Evolutionary conservation across 169 alveolate genomes (phyloP).

Genomic region (Cryptosporidium sp.): DNA sequence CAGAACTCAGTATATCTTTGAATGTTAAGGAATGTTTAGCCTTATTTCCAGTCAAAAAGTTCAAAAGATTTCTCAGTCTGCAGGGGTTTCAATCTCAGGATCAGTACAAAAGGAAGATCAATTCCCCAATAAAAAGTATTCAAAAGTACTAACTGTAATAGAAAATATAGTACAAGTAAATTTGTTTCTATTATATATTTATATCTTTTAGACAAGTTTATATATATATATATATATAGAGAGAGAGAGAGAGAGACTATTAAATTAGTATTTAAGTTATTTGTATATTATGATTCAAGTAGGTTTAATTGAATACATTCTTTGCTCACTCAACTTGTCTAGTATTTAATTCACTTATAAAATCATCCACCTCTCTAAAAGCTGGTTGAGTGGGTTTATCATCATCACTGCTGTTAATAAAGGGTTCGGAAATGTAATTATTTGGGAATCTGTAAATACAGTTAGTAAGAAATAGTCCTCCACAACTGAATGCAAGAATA

Average conservation of each 20-base stretch:
- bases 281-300: too few species aligned
- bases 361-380: not conserved
- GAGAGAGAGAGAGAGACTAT: too few species aligned
- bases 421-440: not conserved
- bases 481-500: constrained; percentile 15
- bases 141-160: not conserved
- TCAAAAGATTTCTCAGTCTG: constrained; percentile 13
- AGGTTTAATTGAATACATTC: not conserved
- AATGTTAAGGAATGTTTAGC: constrained; percentile 52
- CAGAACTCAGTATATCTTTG: constrained; percentile 17
- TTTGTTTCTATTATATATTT: not conserved
- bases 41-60: constrained; percentile 29
- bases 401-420: not conserved
- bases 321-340: not conserved
- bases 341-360: not conserved
- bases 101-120: constrained; percentile 5
- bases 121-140: constrained; percentile 39
- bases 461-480: not conserved
- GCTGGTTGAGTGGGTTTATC: not conserved
- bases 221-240: not conserved
- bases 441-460: not conserved
- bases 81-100: not conserved
- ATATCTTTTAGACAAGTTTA: not conserved
- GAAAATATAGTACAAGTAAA: not conserved
- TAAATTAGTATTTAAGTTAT: not conserved